Percentiles rank a stretch among this genome's conserved stretches.
Conservation (phyloP, 306 rosid genomes). For the Elaeagnus macrophylla region DNA sequence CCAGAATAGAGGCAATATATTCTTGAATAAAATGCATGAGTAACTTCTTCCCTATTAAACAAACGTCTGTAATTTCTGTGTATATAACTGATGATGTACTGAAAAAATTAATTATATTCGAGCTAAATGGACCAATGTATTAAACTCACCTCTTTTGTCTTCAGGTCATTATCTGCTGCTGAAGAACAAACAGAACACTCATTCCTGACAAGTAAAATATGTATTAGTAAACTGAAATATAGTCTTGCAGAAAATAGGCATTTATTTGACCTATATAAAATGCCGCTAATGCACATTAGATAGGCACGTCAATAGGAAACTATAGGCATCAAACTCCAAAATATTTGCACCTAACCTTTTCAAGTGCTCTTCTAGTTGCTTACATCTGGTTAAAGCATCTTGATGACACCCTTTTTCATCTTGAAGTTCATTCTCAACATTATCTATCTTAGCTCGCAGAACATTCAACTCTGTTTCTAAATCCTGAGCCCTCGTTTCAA, state of each 20-base stretch:
- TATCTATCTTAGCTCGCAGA: slow-evolving; percentile 46
- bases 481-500: slow-evolving; percentile 68
- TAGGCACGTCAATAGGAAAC: background rate
- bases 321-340: background rate
- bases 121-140: background rate
- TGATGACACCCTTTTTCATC: slow-evolving; percentile 68
- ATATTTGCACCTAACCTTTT: slow-evolving; percentile 44
- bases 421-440: slow-evolving; percentile 62
- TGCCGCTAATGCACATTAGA: background rate
- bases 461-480: slow-evolving; percentile 61
- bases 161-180: slow-evolving; percentile 39
- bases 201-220: slow-evolving; percentile 31
- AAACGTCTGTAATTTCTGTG: too few relatives aligned
- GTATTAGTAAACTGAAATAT: too few relatives aligned
- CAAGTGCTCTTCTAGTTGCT: slow-evolving; percentile 67
- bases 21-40: background rate
- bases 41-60: background rate
- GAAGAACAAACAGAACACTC: slow-evolving; percentile 32
- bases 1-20: background rate
- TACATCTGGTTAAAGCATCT: slow-evolving; percentile 53
- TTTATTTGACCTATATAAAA: too few relatives aligned
- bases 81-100: too few relatives aligned
- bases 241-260: too few relatives aligned
- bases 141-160: slow-evolving; percentile 54
- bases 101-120: too few relatives aligned